Percentiles rank a stretch among this genome's conserved stretches.
phyloP scores from a whole-genome alignment of 108 stramenopile species.

The Discostella pseudostelligera region DNA sequence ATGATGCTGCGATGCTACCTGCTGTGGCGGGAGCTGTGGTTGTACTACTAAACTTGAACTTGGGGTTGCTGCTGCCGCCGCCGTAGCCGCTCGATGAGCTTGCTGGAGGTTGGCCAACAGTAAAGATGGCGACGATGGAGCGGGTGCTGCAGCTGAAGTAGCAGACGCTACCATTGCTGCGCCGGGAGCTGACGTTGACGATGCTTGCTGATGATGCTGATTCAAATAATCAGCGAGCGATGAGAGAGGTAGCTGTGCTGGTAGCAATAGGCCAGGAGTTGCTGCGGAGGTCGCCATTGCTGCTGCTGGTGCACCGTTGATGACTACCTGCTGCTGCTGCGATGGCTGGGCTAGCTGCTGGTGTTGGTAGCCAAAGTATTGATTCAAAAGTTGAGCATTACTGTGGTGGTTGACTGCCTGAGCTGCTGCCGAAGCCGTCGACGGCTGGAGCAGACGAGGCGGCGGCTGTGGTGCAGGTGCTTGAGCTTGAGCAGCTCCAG shows the following conservation, averaged over 20 bases:
- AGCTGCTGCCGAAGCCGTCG: background rate
- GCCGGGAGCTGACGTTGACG: background rate
- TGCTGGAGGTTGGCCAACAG: conserved; percentile 12
- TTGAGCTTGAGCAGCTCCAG: background rate
- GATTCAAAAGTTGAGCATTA: conserved; percentile 4
- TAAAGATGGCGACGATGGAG: background rate
- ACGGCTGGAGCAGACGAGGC: background rate
- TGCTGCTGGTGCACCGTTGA: background rate
- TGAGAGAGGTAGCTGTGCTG: conserved; percentile 1
- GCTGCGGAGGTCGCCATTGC: background rate
- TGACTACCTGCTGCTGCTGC: background rate
- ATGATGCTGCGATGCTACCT: background rate
- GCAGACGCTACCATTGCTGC: background rate
- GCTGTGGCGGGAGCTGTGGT: conserved; percentile 2
- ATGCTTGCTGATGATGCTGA: conserved; percentile 1
- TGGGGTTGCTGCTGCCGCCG: background rate
- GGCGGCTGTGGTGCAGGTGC: no score
- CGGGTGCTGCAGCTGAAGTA: background rate
- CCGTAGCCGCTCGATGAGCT: background rate
- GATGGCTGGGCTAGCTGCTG: background rate
- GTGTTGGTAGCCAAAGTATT: conserved; percentile 5
- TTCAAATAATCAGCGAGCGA: conserved; percentile 3
- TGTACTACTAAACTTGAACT: background rate
- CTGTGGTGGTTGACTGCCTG: background rate
- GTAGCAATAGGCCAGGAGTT: background rate